Percentiles rank a stretch among this genome's conserved stretches.
These are phyloP conservation scores for Mortierella sp. DNA, from an alignment of 371 early-diverging fungal genomes.

Conservation along the genomic window DNA sequence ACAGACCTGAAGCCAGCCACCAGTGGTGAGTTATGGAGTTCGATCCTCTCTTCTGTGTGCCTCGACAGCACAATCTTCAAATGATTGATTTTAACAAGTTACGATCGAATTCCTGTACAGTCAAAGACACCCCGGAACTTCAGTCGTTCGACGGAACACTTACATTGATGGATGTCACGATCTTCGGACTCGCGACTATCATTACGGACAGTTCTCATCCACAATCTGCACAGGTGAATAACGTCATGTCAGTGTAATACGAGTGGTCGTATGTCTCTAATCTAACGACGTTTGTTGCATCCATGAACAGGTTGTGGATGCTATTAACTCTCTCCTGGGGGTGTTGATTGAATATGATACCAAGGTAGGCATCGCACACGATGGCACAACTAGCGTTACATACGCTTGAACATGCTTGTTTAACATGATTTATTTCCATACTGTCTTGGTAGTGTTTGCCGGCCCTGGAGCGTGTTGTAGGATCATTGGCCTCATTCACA, in stretches of 20 bases:
- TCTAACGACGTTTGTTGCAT: neutral
- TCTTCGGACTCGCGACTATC: slow-evolving; percentile 31
- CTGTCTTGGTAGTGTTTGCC: slow-evolving; percentile 16
- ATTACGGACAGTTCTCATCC: slow-evolving; percentile 28
- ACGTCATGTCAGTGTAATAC: neutral
- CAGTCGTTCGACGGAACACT: slow-evolving; percentile 39
- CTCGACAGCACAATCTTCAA: too few species aligned
- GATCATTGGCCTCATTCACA: slow-evolving; percentile 30
- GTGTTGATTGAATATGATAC: slow-evolving; percentile 29
- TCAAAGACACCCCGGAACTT: slow-evolving; percentile 21
- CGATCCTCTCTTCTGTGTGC: too few species aligned
- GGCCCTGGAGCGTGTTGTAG: slow-evolving; percentile 24
- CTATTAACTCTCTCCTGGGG: slow-evolving; percentile 35
- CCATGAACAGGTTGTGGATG: slow-evolving; percentile 15
- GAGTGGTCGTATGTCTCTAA: neutral
- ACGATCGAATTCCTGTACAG: too few species aligned
- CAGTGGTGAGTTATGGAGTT: slow-evolving; percentile 3
- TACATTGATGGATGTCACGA: slow-evolving; percentile 47
- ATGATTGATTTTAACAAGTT: too few species aligned
- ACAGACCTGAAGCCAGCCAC: neutral
- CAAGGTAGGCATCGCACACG: slow-evolving; percentile 19
- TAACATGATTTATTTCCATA: neutral
- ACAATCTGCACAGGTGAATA: slow-evolving; percentile 20
- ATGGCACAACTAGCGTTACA: too few species aligned
- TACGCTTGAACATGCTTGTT: neutral